These are phyloP conservation scores for Tuber umbilicatum DNA, from an alignment of 495 filamentous ascomycete genomes.

Conservation along the genomic window DNA sequence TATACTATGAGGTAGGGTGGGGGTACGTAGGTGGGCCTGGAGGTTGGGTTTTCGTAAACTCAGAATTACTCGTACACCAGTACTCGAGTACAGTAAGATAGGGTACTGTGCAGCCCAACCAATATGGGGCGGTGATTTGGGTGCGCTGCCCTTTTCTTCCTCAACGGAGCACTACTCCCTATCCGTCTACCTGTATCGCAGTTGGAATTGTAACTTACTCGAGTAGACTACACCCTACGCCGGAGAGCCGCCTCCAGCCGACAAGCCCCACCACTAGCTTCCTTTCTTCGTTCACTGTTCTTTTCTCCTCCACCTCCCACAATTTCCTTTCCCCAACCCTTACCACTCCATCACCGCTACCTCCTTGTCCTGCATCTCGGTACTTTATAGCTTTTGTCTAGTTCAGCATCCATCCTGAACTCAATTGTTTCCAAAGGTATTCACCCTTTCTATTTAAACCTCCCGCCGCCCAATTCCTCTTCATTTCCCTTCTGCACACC, in stretches of 20 bases:
- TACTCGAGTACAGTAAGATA: background rate
- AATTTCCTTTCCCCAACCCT: background rate
- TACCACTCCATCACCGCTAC: background rate
- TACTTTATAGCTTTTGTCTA: constrained; percentile 16
- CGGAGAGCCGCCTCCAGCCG: constrained; percentile 24
- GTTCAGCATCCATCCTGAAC: constrained; percentile 11
- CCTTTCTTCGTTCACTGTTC: background rate
- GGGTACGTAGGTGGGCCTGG: background rate
- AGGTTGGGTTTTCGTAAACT: background rate
- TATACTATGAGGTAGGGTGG: background rate
- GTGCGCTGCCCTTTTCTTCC: background rate
- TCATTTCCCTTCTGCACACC: background rate
- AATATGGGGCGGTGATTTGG: constrained; percentile 12
- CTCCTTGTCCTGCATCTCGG: constrained; percentile 13
- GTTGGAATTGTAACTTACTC: constrained; percentile 10
- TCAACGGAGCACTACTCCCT: constrained; percentile 1
- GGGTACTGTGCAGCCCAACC: background rate
- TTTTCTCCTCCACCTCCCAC: background rate
- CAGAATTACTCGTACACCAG: background rate
- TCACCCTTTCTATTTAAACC: constrained; percentile 9
- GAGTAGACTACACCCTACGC: constrained; percentile 4
- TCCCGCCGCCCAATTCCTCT: background rate
- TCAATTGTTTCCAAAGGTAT: constrained; percentile 11
- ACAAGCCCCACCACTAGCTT: constrained; percentile 18
- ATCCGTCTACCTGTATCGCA: background rate